Percentiles rank a stretch among this genome's conserved stretches.
Evolutionary conservation across 805 yeast genomes (phyloP).

Genomic region (Metschnikowia sp.): DNA sequence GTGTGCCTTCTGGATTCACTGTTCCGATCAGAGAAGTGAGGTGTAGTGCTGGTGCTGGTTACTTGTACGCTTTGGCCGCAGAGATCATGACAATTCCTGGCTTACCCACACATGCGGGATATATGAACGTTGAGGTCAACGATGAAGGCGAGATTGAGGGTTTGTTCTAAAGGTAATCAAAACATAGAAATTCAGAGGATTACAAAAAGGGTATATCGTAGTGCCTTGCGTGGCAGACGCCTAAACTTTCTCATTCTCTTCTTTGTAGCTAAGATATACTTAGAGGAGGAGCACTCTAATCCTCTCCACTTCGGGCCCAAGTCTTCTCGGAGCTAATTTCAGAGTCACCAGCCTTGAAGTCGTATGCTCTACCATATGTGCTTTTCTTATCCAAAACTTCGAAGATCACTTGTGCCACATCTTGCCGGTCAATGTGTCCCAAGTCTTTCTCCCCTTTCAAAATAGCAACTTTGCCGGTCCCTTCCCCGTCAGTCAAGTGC

Average conservation of each 20-base stretch:
- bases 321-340: slow-evolving; percentile 20
- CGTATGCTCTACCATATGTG: slow-evolving; percentile 42
- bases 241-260: no score
- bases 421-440: slow-evolving; percentile 44
- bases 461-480: slow-evolving; percentile 43
- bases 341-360: slow-evolving; percentile 42
- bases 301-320: slow-evolving; percentile 1
- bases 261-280: no score
- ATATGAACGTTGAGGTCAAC: slow-evolving; percentile 93
- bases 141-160: slow-evolving; percentile 92
- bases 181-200: background rate
- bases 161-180: slow-evolving; percentile 50
- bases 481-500: slow-evolving; percentile 34
- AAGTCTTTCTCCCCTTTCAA: slow-evolving; percentile 21
- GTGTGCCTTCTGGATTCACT: slow-evolving; percentile 91
- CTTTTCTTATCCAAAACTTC: slow-evolving; percentile 32
- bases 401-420: slow-evolving; percentile 50
- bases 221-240: no score
- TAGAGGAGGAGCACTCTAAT: no score
- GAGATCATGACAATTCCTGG: slow-evolving; percentile 98
- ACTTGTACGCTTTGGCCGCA: slow-evolving; percentile 92
- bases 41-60: slow-evolving; percentile 95
- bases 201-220: no score
- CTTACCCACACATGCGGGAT: slow-evolving; percentile 91
- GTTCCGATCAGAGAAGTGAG: slow-evolving; percentile 94